Evolutionary conservation across 371 early-diverging fungal species (phyloP).

Genomic region (Lichtheimia hyalospora): DNA sequence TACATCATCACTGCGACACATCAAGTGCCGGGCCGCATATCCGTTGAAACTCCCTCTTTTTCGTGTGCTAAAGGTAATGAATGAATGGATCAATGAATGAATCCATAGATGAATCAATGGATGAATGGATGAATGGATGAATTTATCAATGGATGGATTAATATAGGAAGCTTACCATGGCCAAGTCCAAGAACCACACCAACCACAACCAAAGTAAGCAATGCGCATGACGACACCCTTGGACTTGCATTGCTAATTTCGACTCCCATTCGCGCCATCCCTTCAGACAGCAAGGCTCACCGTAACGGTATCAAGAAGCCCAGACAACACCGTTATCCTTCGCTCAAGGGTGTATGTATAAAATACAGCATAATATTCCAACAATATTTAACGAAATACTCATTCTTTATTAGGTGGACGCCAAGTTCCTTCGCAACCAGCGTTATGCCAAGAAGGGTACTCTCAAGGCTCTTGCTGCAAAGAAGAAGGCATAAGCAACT

Average conservation of each 20-base stretch:
- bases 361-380: background rate
- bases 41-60: background rate
- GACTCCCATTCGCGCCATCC: background rate
- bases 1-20: background rate
- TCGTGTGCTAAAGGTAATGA: background rate
- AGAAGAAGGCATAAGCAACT: constrained; percentile 19
- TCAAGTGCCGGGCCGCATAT: background rate
- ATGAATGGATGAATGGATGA: constrained; percentile 7
- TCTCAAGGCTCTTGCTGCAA: constrained; percentile 47
- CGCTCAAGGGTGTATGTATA: constrained; percentile 86
- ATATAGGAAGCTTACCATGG: constrained; percentile 58
- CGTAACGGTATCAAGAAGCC: constrained; percentile 98
- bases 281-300: constrained; percentile 94
- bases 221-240: background rate
- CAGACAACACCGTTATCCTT: constrained; percentile 81
- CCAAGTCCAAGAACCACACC: constrained; percentile 98
- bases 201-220: constrained; percentile 88
- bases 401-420: constrained; percentile 72
- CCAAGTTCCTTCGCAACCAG: constrained; percentile 99
- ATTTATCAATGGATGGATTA: constrained; percentile 6
- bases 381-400: background rate
- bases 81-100: too few relatives aligned
- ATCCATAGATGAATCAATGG: background rate
- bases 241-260: background rate
- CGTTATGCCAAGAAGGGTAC: constrained; percentile 91